Percentiles rank a stretch among this genome's conserved stretches.
phyloP scores from a whole-genome alignment of 768 basidiomycete genomes.

The Pluteus cervinus region DNA sequence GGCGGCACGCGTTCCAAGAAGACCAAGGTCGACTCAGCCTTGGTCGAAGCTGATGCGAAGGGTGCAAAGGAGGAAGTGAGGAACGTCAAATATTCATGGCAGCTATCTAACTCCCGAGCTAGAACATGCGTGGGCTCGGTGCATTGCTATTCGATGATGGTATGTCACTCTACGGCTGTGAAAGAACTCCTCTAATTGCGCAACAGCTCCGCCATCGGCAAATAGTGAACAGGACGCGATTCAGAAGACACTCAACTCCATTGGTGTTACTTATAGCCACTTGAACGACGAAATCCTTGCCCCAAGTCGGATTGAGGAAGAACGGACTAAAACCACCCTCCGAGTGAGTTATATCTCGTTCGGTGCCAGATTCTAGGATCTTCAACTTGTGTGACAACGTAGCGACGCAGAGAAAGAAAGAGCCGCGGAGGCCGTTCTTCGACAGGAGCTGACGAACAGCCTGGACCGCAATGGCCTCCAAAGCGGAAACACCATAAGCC shows the following conservation, averaged over 20 bases:
- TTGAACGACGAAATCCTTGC: conserved; percentile 66
- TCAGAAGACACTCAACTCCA: conserved; percentile 47
- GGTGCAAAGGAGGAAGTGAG: conserved; percentile 37
- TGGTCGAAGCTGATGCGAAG: conserved; percentile 40
- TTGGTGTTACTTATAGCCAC: conserved; percentile 70
- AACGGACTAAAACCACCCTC: conserved; percentile 48
- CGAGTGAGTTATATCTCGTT: conserved; percentile 27
- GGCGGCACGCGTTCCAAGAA: conserved; percentile 33
- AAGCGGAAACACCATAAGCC: conserved; percentile 49
- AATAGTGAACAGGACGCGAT: conserved; percentile 36
- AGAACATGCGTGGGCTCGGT: conserved; percentile 59
- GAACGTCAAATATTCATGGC: no score
- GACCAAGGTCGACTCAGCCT: conserved; percentile 26
- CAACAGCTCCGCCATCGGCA: background rate
- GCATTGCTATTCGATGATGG: conserved; percentile 70
- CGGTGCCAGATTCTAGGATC: background rate
- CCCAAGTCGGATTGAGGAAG: conserved; percentile 64
- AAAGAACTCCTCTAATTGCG: background rate
- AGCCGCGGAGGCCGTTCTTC: conserved; percentile 21
- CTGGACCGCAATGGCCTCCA: conserved; percentile 59
- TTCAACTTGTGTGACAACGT: conserved; percentile 8
- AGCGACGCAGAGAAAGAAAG: background rate
- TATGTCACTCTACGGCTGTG: conserved; percentile 16
- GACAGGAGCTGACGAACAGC: conserved; percentile 19
- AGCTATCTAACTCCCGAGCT: background rate